Percentiles rank a stretch among this genome's conserved stretches.
Conservation (phyloP, 371 early-diverging fungal genomes). For the Capniomyces stellatus region DNA sequence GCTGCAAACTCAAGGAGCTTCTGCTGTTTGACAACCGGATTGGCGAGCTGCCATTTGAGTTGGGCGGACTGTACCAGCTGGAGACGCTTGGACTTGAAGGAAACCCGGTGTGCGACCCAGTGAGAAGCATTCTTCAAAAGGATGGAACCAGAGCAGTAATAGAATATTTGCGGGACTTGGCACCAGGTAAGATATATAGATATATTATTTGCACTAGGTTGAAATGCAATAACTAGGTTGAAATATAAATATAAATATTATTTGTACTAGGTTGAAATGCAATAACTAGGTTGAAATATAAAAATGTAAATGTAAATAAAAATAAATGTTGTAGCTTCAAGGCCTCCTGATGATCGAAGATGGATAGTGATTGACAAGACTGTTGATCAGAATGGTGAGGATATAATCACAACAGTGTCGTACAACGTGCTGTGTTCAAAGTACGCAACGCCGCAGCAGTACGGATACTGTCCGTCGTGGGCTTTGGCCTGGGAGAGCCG, state of each 20-base stretch:
- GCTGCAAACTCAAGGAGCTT: slow-evolving; percentile 69
- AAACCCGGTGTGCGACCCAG: slow-evolving; percentile 83
- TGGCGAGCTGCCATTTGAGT: slow-evolving; percentile 70
- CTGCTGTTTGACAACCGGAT: slow-evolving; percentile 87
- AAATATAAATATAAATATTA: no score
- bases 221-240: no score
- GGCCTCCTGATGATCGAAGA: slow-evolving; percentile 77
- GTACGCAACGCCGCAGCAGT: slow-evolving; percentile 72
- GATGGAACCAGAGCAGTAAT: slow-evolving; percentile 79
- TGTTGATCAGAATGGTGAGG: slow-evolving; percentile 9
- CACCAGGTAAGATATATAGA: no score
- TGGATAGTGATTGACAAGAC: slow-evolving; percentile 63
- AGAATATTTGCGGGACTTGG: slow-evolving; percentile 77
- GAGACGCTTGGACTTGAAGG: slow-evolving; percentile 91
- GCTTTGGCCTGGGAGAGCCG: slow-evolving; percentile 90
- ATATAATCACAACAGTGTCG: slow-evolving; percentile 65
- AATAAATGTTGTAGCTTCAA: no score
- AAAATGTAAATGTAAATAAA: no score
- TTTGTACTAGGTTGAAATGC: no score
- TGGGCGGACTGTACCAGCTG: slow-evolving; percentile 84
- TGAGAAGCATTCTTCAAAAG: slow-evolving; percentile 60
- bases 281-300: no score
- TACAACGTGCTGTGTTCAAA: slow-evolving; percentile 92
- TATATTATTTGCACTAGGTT: no score
- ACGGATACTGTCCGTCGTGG: slow-evolving; percentile 96